Evolutionary conservation across 495 filamentous ascomycete species (phyloP), one percentile per base, ranked within the genome.

Genomic region (Xylaria nigripes): DNA sequence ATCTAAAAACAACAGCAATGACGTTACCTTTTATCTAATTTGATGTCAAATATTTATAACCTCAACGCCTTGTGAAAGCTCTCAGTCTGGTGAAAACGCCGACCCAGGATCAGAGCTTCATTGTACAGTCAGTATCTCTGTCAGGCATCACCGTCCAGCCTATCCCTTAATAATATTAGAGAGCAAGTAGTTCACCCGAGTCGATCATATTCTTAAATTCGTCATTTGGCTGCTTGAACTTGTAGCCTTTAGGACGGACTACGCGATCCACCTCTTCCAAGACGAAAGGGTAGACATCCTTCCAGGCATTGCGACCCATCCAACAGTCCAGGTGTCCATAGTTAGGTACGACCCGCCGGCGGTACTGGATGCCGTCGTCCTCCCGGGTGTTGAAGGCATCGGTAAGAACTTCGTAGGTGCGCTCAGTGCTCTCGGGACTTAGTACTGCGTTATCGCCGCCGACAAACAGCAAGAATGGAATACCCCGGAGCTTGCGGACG

Each of bases 271-370:
- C 68, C 64, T 83, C 78, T 54, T 75, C 73, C 51, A 73, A 56
- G 3, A 86, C 75, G 50, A 78, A 73, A 24, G 81, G 82, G 60
- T 77, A 86, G 10, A 86, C 77, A 63, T 85, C 83, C 61, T 72
- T 79, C 67, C 72, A 81, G 9, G 81, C 81, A 42, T 76, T 70
- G 36, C 76, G 72, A 1, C 83, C 83, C 75, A 86, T 82, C 78
- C 83, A 85, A 46, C 73, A 74, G 67, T 86, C 84, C 48, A 86
- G 62, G 61, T 86, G 84, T 22, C 84, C 84, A 52, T 85, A 83
- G n/a, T 79, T 78, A 7, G 79, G 74, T 7, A 84, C 74, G 6
- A 84, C 72, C 19, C 70, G 59, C 16, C 82, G 67, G 36, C 69
- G 69, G 63, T 85, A 86, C 45, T 71, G 49, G 15, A 70, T 62